Conservation (phyloP, 306 rosid genomes). For the Medicago lupulina region DNA sequence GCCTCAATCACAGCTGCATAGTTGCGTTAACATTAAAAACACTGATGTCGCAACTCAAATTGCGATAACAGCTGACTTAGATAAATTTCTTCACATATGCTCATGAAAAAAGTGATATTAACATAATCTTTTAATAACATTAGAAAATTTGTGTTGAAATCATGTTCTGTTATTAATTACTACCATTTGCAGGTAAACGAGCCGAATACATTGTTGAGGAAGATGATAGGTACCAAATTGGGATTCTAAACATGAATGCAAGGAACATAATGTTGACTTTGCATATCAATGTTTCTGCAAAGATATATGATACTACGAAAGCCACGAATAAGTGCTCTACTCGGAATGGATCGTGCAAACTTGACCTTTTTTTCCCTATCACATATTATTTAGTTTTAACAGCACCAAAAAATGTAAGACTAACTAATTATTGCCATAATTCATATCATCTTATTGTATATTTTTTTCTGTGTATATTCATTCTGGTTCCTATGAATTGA, state of each 20-base stretch:
- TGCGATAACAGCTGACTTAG: too few relatives aligned
- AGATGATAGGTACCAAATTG: constrained; percentile 68
- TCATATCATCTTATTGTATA: background rate
- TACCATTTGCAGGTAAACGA: constrained; percentile 55
- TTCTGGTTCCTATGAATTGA: constrained; percentile 3
- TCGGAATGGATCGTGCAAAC: constrained; percentile 56
- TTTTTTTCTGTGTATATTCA: background rate
- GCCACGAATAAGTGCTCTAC: constrained; percentile 65
- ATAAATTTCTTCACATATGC: background rate
- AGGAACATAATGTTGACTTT: constrained; percentile 54
- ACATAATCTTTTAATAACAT: background rate
- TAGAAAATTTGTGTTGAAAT: background rate
- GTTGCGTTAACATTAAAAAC: too few relatives aligned
- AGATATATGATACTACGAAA: constrained; percentile 62
- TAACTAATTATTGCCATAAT: constrained; percentile 13
- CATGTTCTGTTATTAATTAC: too few relatives aligned
- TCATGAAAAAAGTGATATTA: too few relatives aligned
- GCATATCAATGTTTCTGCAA: constrained; percentile 61
- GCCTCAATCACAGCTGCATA: too few relatives aligned
- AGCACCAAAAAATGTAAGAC: constrained; percentile 61
- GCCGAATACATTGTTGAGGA: constrained; percentile 62
- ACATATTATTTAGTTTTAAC: constrained; percentile 56
- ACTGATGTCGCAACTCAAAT: too few relatives aligned
- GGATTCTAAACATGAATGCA: constrained; percentile 56
- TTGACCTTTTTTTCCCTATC: constrained; percentile 57